A percentile compares a stretch with the other conserved stretches of the same genome.
phyloP scores from a whole-genome alignment of 306 rosid species.

The Prunus mongolica region DNA sequence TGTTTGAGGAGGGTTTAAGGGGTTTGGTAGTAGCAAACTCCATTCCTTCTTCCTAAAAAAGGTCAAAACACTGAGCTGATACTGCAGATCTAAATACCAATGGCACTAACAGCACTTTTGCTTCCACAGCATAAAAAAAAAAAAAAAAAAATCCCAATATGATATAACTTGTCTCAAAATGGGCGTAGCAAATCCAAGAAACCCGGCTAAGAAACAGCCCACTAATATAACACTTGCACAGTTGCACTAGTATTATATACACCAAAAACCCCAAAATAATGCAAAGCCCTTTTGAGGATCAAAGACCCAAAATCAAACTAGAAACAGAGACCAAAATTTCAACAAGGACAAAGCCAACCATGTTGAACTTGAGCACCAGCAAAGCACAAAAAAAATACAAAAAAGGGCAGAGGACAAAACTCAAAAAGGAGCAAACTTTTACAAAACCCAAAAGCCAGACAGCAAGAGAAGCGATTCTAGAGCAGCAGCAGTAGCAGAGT shows the following conservation, averaged over 20 bases:
- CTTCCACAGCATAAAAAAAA: conserved; percentile 13
- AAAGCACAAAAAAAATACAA: background rate
- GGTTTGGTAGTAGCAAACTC: conserved; percentile 46
- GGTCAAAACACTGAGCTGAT: conserved; percentile 21
- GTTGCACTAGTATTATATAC: background rate
- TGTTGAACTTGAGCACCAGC: background rate
- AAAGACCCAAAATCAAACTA: background rate
- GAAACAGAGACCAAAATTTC: background rate
- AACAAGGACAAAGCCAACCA: background rate
- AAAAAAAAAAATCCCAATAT: conserved; percentile 3
- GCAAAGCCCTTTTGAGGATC: conserved; percentile 1
- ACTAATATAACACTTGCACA: conserved; percentile 1
- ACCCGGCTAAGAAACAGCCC: conserved; percentile 28
- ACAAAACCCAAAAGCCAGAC: conserved; percentile 5
- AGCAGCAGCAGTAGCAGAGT: background rate
- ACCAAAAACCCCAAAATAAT: background rate
- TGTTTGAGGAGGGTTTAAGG: conserved; percentile 54
- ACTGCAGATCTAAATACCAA: conserved; percentile 21
- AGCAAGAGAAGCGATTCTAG: conserved; percentile 7
- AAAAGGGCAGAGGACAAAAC: background rate
- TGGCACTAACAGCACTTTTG: background rate
- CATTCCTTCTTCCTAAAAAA: conserved; percentile 31
- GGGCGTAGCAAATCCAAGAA: conserved; percentile 21
- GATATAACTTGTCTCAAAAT: conserved; percentile 2
- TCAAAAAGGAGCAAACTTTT: background rate